Percentiles rank a stretch among this genome's conserved stretches.
Conservation (phyloP, 1,284 basidiomycete genomes). For the Afroboletus lepidellus region DNA sequence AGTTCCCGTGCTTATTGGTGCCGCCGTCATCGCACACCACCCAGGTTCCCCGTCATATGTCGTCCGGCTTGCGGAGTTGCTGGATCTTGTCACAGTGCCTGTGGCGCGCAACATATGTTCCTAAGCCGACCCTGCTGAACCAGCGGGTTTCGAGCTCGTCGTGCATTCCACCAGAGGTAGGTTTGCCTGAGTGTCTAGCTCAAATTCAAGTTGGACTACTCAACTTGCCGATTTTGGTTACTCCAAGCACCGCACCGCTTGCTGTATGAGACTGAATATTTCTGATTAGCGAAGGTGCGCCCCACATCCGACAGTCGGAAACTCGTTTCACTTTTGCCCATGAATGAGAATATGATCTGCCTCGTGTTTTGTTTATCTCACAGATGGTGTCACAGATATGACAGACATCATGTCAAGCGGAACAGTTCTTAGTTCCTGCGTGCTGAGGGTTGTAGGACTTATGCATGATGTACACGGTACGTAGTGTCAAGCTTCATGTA, state of each 20-base stretch:
- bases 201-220: too few species aligned
- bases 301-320: neutral
- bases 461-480: neutral
- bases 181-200: too few species aligned
- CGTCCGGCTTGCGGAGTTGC: neutral
- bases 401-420: neutral
- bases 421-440: neutral
- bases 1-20: neutral
- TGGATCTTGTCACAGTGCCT: neutral
- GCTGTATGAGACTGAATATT: neutral
- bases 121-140: neutral
- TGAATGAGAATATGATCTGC: neutral
- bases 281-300: neutral
- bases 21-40: neutral
- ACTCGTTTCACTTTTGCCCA: neutral
- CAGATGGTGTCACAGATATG: neutral
- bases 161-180: too few species aligned
- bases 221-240: too few species aligned
- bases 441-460: too few species aligned
- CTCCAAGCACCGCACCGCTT: neutral
- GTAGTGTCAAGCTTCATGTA: neutral
- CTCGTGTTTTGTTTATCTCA: neutral
- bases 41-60: conserved; percentile 1
- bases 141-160: neutral
- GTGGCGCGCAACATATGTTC: neutral